A percentile compares a stretch with the other conserved stretches of the same genome.
These are phyloP conservation scores for Rhodocollybia butyracea DNA, from an alignment of 768 basidiomycete species.

Conservation along the genomic window DNA sequence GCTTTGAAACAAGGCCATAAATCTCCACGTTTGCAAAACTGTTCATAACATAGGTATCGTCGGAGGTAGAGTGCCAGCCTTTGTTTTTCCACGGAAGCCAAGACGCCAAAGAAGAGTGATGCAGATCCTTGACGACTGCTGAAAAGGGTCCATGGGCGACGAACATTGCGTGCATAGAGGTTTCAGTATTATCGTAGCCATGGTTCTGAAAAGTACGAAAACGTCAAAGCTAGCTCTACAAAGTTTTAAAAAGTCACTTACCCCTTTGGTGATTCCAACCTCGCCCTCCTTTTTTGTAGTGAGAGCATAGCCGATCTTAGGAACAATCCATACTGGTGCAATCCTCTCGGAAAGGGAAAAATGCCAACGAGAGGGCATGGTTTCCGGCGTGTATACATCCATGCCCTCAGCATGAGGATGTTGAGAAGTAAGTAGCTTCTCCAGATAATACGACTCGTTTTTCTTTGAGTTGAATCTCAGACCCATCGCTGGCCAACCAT, in stretches of 20 bases:
- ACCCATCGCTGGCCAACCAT: slow-evolving; percentile 91
- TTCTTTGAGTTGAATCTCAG: slow-evolving; percentile 64
- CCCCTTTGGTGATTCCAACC: slow-evolving; percentile 69
- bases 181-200: slow-evolving; percentile 81
- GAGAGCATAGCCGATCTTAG: slow-evolving; percentile 75
- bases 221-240: too few species aligned
- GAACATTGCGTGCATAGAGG: slow-evolving; percentile 85
- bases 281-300: slow-evolving; percentile 63
- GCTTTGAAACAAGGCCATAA: slow-evolving; percentile 76
- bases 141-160: slow-evolving; percentile 91
- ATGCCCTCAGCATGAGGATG: slow-evolving; percentile 60
- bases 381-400: slow-evolving; percentile 71
- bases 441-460: slow-evolving; percentile 55
- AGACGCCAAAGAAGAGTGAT: slow-evolving; percentile 22
- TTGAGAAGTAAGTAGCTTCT: slow-evolving; percentile 47
- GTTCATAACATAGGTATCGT: slow-evolving; percentile 70
- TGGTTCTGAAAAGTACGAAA: slow-evolving; percentile 59
- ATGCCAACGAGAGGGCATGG: slow-evolving; percentile 82
- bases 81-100: slow-evolving; percentile 31
- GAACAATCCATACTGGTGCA: slow-evolving; percentile 84
- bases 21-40: slow-evolving; percentile 86
- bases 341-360: slow-evolving; percentile 74
- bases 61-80: slow-evolving; percentile 66
- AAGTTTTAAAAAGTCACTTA: slow-evolving; percentile 32
- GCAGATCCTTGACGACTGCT: slow-evolving; percentile 56